Base-by-base conservation (phyloP, 768 basidiomycete species). In the Lactarius tabidus region DNA sequence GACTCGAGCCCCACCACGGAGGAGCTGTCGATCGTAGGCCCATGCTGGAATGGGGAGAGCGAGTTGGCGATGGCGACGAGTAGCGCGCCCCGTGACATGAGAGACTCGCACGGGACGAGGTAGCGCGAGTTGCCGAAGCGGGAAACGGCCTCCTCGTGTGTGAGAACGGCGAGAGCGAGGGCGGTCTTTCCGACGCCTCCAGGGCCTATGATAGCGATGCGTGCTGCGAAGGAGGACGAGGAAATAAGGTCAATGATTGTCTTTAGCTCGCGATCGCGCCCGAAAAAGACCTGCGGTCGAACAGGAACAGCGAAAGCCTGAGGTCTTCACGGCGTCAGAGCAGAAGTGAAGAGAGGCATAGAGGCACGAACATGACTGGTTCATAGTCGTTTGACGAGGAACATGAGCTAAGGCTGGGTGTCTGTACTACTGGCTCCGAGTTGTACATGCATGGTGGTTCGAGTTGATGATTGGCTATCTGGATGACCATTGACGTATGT, bases 101-200 rank as follows among this genome's bases (percentile, higher is more conserved):
- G 23, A 1, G 60, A 62, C n/a, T 75, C 70, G 52, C 79, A 80
- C 9, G 75, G 73, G 8, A 79, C 72, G 72, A 77, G 76, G 62
- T 75, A 73, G 18, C 68, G 70, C 28, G 67, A 59, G 12, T 65
- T 67, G 5, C 66, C 67, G 65, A 76, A 78, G 7, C 57, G 67
- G 5, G 67, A 45, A 26, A 68, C 62, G 10, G 77, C 64, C 12
- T 59, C 48, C n/a, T 63, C 33, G 33, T 73, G 64, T 36, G 75
- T 69, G 41, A 75, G 71, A 23, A 78, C 72, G 5, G 75, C 74
- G 8, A 77, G 71, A 2, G 79, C 76, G 35, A 75, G 65, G 6
- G 76, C 70, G 4, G 79, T 78, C 67, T 80, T 80, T 20, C 79
- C 78, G 67, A 78, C 78, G n/a, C 79, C 79, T 1, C 77, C 79